phyloP scores from a whole-genome alignment of 208 protist species.

The Crithidia sp. region DNA sequence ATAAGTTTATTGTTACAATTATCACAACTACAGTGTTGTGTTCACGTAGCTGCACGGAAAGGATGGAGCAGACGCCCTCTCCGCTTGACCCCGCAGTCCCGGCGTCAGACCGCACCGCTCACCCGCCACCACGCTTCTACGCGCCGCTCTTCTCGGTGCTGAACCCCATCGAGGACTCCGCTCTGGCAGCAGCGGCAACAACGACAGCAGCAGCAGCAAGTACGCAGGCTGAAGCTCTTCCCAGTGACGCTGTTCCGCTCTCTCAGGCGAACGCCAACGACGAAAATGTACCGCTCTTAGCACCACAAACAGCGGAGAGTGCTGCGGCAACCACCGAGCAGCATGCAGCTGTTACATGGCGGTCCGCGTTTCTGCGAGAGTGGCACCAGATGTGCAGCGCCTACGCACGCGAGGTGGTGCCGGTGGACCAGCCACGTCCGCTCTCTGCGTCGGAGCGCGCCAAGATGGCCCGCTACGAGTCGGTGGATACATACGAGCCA shows the following conservation, averaged over 20 bases:
- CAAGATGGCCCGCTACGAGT: slow-evolving; percentile 66
- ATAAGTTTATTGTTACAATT: no score
- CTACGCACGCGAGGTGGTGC: slow-evolving; percentile 27
- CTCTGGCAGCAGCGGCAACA: background rate
- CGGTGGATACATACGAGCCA: slow-evolving; percentile 56
- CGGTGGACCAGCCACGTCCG: slow-evolving; percentile 33
- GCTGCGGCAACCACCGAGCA: background rate
- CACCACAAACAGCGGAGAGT: background rate
- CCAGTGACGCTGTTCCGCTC: background rate
- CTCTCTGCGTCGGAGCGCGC: slow-evolving; percentile 31
- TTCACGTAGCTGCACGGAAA: no score
- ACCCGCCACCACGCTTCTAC: background rate
- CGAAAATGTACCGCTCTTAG: background rate
- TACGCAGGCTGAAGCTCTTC: no score
- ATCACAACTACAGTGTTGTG: no score
- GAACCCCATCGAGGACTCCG: slow-evolving; percentile 7
- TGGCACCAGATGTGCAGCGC: slow-evolving; percentile 4
- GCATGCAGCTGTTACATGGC: background rate
- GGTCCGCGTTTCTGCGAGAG: background rate
- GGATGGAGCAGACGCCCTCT: no score
- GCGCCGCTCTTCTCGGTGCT: slow-evolving; percentile 7
- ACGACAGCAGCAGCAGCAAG: background rate
- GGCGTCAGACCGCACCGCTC: background rate
- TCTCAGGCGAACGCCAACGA: background rate
- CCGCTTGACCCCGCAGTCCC: no score